Percentiles rank a stretch among this genome's conserved stretches.
Conservation (phyloP, 2,329 filamentous ascomycete genomes). For the Pseudopyricularia javanii region DNA sequence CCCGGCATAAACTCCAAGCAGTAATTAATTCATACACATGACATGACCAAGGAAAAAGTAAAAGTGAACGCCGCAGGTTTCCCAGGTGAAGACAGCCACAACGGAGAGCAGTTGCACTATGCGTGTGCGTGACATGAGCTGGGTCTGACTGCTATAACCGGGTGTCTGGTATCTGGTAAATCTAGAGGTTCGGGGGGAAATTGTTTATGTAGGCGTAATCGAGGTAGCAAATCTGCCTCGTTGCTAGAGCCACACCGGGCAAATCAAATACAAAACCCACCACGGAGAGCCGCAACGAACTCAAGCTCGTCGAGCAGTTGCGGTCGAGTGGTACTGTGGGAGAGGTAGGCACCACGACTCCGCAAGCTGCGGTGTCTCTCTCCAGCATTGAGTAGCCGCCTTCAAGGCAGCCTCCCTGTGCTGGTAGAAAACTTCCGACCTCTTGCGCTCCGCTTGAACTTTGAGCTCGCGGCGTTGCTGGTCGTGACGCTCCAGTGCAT, state of each 20-base stretch:
- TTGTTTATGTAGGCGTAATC: no score
- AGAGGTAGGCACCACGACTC: background rate
- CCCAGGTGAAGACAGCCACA: no score
- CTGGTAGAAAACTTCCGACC: conserved; percentile 36
- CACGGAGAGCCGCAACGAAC: background rate
- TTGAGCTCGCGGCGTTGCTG: conserved; percentile 24
- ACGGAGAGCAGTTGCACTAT: no score
- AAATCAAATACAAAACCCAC: background rate
- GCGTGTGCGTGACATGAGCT: no score
- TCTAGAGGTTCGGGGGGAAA: no score
- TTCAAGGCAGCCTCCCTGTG: conserved; percentile 32
- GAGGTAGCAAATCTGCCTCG: no score
- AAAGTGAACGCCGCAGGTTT: no score
- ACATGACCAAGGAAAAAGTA: background rate
- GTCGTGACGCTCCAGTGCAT: conserved; percentile 32
- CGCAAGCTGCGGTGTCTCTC: background rate
- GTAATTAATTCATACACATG: background rate
- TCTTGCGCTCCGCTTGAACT: conserved; percentile 33
- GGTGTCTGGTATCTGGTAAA: no score
- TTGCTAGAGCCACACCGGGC: no score
- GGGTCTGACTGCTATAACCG: no score
- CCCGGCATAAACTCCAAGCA: background rate
- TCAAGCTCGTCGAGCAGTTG: background rate
- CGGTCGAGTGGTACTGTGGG: background rate
- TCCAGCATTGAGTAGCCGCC: conserved; percentile 7